A percentile compares a stretch with the other conserved stretches of the same genome.
These are phyloP conservation scores for Cantharellus cinnabarinus DNA, from an alignment of 768 basidiomycete species.

Conservation along the genomic window DNA sequence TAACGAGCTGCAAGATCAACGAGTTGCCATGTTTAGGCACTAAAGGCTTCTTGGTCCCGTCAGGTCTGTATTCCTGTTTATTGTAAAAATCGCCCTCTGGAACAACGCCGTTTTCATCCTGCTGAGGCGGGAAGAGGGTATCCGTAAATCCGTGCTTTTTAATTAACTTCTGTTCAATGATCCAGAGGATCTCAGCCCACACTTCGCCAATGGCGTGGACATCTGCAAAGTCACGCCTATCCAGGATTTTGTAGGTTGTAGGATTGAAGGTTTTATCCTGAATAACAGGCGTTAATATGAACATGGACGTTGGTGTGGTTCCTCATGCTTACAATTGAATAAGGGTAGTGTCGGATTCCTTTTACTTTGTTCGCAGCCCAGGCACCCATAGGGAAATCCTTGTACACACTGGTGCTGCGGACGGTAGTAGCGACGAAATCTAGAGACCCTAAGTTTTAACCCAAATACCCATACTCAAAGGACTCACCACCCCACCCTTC, in stretches of 20 bases:
- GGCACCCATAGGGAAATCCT: conserved; percentile 76
- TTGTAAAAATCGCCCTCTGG: conserved; percentile 58
- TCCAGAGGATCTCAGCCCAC: conserved; percentile 84
- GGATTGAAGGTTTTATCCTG: conserved; percentile 58
- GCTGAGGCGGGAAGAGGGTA: conserved; percentile 61
- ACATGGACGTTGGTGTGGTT: not conserved
- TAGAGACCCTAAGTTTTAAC: not conserved
- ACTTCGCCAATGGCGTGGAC: conserved; percentile 24
- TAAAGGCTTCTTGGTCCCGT: conserved; percentile 27
- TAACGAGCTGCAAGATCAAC: conserved; percentile 48
- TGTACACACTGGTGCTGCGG: conserved; percentile 51
- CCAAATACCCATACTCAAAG: too few species aligned
- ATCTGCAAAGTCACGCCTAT: conserved; percentile 88
- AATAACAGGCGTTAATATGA: not conserved
- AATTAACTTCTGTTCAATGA: conserved; percentile 56
- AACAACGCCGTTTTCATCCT: conserved; percentile 38
- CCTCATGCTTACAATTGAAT: conserved; percentile 37
- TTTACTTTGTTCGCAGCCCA: conserved; percentile 67
- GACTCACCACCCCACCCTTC: conserved; percentile 62
- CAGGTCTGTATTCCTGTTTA: conserved; percentile 13
- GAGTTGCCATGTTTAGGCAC: conserved; percentile 89
- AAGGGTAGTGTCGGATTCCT: conserved; percentile 77
- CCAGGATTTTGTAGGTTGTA: conserved; percentile 82
- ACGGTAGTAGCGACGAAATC: conserved; percentile 74
- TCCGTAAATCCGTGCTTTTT: conserved; percentile 63